Evolutionary conservation across 2,329 filamentous ascomycete genomes (phyloP).

Genomic region (Trichoderma sp.): DNA sequence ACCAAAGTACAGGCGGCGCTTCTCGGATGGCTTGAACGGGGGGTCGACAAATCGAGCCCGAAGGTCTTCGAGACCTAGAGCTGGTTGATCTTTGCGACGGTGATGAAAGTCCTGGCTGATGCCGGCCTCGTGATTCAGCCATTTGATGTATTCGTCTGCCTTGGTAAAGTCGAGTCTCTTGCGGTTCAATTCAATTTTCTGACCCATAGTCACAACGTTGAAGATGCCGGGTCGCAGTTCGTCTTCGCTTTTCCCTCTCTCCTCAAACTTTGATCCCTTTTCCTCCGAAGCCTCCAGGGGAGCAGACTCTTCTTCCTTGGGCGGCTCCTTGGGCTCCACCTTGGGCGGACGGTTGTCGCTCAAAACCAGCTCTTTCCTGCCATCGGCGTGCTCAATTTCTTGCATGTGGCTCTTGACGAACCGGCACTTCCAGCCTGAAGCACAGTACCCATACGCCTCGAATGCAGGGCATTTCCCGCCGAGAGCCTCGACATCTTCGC

Average conservation of each 20-base stretch:
- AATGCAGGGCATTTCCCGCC: slow-evolving; percentile 79
- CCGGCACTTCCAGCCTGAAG: slow-evolving; percentile 89
- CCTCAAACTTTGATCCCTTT: slow-evolving; percentile 6
- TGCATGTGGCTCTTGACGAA: slow-evolving; percentile 84
- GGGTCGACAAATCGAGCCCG: slow-evolving; percentile 81
- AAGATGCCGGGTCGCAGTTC: slow-evolving; percentile 63
- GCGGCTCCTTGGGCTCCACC: slow-evolving; percentile 7
- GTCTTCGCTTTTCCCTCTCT: slow-evolving; percentile 34
- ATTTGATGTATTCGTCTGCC: slow-evolving; percentile 72
- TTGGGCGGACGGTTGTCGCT: slow-evolving; percentile 41
- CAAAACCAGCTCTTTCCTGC: slow-evolving; percentile 76
- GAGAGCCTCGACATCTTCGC: slow-evolving; percentile 74
- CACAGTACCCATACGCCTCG: slow-evolving; percentile 71
- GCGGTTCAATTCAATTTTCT: slow-evolving; percentile 73
- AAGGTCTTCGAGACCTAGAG: slow-evolving; percentile 60
- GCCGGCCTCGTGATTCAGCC: slow-evolving; percentile 65
- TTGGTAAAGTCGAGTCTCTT: slow-evolving; percentile 68
- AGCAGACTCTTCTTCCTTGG: slow-evolving; percentile 16
- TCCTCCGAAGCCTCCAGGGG: background rate
- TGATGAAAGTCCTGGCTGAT: slow-evolving; percentile 41
- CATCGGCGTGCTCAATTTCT: slow-evolving; percentile 75
- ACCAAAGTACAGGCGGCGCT: slow-evolving; percentile 89
- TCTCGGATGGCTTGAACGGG: slow-evolving; percentile 87
- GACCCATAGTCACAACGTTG: slow-evolving; percentile 67
- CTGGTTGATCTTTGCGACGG: slow-evolving; percentile 42